Base-by-base conservation (phyloP, 73 alveolate genomes). In the Paraurostyla sp. region DNA sequence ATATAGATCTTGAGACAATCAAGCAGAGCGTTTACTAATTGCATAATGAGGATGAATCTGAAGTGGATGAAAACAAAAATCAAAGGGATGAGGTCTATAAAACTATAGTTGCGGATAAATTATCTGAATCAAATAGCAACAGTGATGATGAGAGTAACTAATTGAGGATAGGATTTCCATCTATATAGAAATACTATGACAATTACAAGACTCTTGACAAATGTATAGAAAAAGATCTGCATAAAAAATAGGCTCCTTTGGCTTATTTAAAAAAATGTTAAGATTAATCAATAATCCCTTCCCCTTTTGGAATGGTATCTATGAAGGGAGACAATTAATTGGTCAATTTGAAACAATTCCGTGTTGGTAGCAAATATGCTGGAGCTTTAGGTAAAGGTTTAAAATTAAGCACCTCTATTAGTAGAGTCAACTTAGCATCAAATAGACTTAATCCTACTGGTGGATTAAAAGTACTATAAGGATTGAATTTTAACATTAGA, bases 371-470 rank as follows among this genome's bases (percentile, higher is more conserved):
- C 23, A 18, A 75, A 2, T 49, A 75, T 43, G 87, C 87, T 22
- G 27, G 25, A 49, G 63, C 87, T 6, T 23, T 75, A 22, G 73
- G 87, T n/a, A 75, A 75, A 25, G 87, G 75, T 11, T 15, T 75
- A 2, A 9, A 49, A 22, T 38, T 23, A 6, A 23, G 58, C 20
- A 7, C 13, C 11, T 41, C 54, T 15, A 33, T 60, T 11, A 49
- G 30, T 18, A 75, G 48, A 50, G 41, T 75, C 6, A 43, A 46
- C 33, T 3, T 75, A 1, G 51, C 75, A 3, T 36, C 11, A n/a
- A 75, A 75, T 49, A 75, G 87, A 75, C 33, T 75, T 46, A 46
- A 38, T 33, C 60, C 75, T 43, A 49, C 13, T 75, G 87, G 87
- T 15, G 87, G 75, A 7, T 23, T 46, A 48, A 75, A 32, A 4